These are phyloP conservation scores for Boletales sp. DNA, from an alignment of 768 basidiomycete genomes.

Conservation along the genomic window DNA sequence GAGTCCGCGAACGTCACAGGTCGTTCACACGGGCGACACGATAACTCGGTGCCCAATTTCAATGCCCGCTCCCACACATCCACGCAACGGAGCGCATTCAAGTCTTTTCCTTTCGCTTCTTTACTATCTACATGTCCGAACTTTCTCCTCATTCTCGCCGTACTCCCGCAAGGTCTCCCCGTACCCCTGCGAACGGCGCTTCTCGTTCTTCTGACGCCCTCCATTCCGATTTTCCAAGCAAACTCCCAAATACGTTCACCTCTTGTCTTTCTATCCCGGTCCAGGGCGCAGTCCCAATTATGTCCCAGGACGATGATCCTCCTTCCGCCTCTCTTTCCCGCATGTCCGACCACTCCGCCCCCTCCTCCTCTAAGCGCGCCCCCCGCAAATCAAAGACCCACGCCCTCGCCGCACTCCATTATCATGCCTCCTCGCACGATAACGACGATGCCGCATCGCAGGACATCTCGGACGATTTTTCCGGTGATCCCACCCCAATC, in stretches of 20 bases:
- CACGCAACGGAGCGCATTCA: slow-evolving; percentile 25
- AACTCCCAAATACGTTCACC: slow-evolving; percentile 46
- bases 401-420: slow-evolving; percentile 74
- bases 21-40: slow-evolving; percentile 34
- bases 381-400: slow-evolving; percentile 91
- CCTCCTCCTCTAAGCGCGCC: slow-evolving; percentile 57
- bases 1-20: slow-evolving; percentile 32
- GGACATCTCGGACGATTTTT: slow-evolving; percentile 45
- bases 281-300: slow-evolving; percentile 67
- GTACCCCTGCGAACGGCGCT: slow-evolving; percentile 45
- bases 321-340: slow-evolving; percentile 31
- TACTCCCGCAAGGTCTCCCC: slow-evolving; percentile 60
- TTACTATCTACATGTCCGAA: slow-evolving; percentile 39
- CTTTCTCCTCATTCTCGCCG: slow-evolving; percentile 49
- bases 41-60: slow-evolving; percentile 39
- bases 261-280: slow-evolving; percentile 75
- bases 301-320: slow-evolving; percentile 40
- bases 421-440: slow-evolving; percentile 53
- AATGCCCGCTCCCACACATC: slow-evolving; percentile 40
- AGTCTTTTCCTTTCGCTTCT: slow-evolving; percentile 1
- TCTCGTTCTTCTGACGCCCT: slow-evolving; percentile 41
- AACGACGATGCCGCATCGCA: slow-evolving; percentile 44
- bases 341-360: slow-evolving; percentile 33
- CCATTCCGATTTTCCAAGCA: slow-evolving; percentile 50
- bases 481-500: slow-evolving; percentile 53